Evolutionary conservation across 164 flowering plant species (phyloP).

Genomic region (Paratinospora sagittata): DNA sequence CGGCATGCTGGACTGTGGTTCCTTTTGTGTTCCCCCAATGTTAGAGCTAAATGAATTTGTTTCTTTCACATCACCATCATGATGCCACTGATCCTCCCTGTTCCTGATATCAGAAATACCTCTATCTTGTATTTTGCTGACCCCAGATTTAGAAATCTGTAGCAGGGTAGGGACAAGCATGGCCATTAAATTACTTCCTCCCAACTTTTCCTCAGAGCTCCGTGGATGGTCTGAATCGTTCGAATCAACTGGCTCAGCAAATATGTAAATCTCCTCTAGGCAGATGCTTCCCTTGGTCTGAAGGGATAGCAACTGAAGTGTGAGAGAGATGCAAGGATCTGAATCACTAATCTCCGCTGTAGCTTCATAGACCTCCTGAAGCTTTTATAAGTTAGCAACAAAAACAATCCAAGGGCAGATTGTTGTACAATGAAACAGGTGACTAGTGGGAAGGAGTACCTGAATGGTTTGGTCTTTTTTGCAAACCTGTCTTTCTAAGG

Average conservation of each 20-base stretch:
- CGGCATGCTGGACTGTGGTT: conserved; percentile 10
- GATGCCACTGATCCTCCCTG: conserved; percentile 13
- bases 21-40: conserved; percentile 14
- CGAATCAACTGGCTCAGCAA: conserved; percentile 61
- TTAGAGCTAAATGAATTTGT: conserved; percentile 10
- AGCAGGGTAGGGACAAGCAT: conserved; percentile 78
- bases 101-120: conserved; percentile 16
- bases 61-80: conserved; percentile 1
- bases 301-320: conserved; percentile 71
- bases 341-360: conserved; percentile 79
- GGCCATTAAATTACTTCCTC: conserved; percentile 64
- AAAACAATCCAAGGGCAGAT: not conserved
- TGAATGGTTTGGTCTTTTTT: conserved; percentile 18
- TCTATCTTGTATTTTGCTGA: conserved; percentile 20
- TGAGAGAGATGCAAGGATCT: conserved; percentile 58
- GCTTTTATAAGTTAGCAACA: conserved; percentile 11
- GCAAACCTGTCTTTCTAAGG: conserved; percentile 12
- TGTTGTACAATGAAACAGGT: not conserved
- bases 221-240: conserved; percentile 27
- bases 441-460: conserved; percentile 20
- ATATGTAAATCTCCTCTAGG: conserved; percentile 73
- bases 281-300: conserved; percentile 44
- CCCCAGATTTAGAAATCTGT: conserved; percentile 51
- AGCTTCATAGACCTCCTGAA: conserved; percentile 80
- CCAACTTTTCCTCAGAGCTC: conserved; percentile 22